These are phyloP conservation scores for Phytopythium kandeliae DNA, from an alignment of 352 stramenopile genomes.

Conservation along the genomic window DNA sequence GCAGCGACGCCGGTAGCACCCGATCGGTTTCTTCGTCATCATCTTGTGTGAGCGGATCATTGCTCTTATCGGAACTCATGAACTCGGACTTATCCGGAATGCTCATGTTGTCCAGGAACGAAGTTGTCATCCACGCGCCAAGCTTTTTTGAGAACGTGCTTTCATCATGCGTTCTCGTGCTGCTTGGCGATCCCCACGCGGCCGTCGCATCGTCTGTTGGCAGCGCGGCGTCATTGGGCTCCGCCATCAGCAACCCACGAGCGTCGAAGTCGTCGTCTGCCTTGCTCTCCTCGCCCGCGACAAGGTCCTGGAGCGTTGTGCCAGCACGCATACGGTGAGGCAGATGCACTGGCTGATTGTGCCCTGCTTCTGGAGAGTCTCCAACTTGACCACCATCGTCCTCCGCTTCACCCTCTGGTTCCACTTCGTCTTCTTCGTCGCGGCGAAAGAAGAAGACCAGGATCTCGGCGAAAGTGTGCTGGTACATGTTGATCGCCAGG, in stretches of 20 bases:
- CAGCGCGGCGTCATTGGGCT: neutral
- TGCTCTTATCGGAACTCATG: conserved; percentile 5
- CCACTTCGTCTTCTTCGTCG: conserved; percentile 15
- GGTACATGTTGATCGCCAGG: conserved; percentile 69
- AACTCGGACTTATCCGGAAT: conserved; percentile 14
- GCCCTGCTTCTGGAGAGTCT: neutral
- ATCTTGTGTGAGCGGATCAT: conserved; percentile 11
- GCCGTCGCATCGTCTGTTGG: neutral
- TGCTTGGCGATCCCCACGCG: conserved; percentile 8
- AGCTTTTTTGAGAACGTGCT: conserved; percentile 43
- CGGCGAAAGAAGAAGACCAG: conserved; percentile 75
- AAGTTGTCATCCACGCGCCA: conserved; percentile 50
- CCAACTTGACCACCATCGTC: conserved; percentile 1
- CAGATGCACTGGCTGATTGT: neutral
- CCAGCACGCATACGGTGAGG: neutral
- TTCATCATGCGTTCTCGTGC: conserved; percentile 13
- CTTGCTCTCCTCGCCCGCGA: neutral
- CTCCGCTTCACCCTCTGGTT: conserved; percentile 5
- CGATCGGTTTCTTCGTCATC: conserved; percentile 21
- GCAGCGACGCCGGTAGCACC: conserved; percentile 39
- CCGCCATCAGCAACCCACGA: neutral
- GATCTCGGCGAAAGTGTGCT: conserved; percentile 68
- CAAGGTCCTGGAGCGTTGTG: conserved; percentile 3
- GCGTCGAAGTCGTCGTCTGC: neutral
- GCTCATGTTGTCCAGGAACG: conserved; percentile 40